phyloP scores from a whole-genome alignment of 2,329 filamentous ascomycete genomes.

The Stemphylium lycopersici region DNA sequence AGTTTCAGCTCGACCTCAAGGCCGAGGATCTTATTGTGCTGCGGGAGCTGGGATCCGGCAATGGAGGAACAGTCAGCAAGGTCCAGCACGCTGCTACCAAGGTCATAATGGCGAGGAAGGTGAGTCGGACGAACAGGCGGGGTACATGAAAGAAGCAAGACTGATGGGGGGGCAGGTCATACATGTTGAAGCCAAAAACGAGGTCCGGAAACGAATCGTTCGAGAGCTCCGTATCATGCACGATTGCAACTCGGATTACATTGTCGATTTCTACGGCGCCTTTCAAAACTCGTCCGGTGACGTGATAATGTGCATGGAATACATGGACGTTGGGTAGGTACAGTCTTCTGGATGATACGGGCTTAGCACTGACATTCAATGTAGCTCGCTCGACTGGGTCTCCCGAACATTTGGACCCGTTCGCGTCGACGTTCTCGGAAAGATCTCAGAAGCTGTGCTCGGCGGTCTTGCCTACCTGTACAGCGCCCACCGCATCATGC shows the following conservation, averaged over 20 bases:
- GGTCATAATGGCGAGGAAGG: constrained; percentile 97
- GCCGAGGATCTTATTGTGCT: constrained; percentile 91
- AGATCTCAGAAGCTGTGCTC: constrained; percentile 94
- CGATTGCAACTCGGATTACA: constrained; percentile 94
- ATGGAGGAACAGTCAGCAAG: constrained; percentile 98
- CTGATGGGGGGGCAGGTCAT: constrained; percentile 72
- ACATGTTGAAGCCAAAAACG: constrained; percentile 96
- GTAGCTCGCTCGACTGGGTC: constrained; percentile 87
- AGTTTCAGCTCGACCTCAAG: constrained; percentile 91
- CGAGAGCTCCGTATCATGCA: constrained; percentile 98
- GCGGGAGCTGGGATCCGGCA: constrained; percentile 93
- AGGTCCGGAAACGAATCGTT: constrained; percentile 95
- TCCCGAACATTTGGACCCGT: constrained; percentile 95
- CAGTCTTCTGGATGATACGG: not conserved
- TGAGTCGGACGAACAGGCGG: constrained; percentile 50
- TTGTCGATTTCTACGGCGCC: constrained; percentile 96
- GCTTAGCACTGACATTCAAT: constrained; percentile 18
- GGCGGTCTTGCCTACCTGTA: constrained; percentile 95
- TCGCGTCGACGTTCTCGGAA: constrained; percentile 93
- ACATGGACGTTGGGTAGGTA: constrained; percentile 96
- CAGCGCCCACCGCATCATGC: constrained; percentile 96
- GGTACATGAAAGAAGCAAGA: not conserved
- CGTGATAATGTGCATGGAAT: constrained; percentile 99
- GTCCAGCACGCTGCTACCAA: constrained; percentile 94
- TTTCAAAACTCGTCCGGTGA: constrained; percentile 97